phyloP scores from a whole-genome alignment of 2,329 filamentous ascomycete genomes.

The Talaromyces sp. region DNA sequence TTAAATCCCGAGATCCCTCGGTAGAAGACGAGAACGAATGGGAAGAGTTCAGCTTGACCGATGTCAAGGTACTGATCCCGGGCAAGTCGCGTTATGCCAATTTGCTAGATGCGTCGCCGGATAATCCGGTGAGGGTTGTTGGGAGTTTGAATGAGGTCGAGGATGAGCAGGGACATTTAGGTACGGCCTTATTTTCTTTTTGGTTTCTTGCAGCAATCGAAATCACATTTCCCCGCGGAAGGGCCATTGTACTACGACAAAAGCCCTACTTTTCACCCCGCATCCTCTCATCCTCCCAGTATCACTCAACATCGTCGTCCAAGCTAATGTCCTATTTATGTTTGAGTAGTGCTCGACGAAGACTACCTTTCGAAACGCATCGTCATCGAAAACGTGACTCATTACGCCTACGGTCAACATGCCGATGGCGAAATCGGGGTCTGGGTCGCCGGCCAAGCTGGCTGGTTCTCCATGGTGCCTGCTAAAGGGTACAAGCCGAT shows the following conservation, averaged over 20 bases:
- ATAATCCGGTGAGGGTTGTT: slow-evolving; percentile 54
- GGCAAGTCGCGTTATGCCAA: slow-evolving; percentile 51
- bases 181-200: slow-evolving; percentile 26
- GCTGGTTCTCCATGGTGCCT: slow-evolving; percentile 59
- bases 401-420: slow-evolving; percentile 50
- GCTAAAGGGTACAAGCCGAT: slow-evolving; percentile 50
- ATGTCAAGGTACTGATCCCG: slow-evolving; percentile 50
- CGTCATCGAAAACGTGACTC: slow-evolving; percentile 47
- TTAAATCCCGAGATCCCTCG: slow-evolving; percentile 43
- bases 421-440: slow-evolving; percentile 55
- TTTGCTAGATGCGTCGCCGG: slow-evolving; percentile 53
- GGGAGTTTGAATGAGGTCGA: slow-evolving; percentile 49
- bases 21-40: slow-evolving; percentile 53
- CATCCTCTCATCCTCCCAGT: background rate
- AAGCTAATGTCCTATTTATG: background rate
- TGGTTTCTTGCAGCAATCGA: background rate
- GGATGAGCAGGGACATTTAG: slow-evolving; percentile 41
- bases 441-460: slow-evolving; percentile 60
- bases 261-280: background rate
- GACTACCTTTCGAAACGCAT: slow-evolving; percentile 42
- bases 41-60: slow-evolving; percentile 56
- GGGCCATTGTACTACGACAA: background rate
- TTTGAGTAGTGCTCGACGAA: slow-evolving; percentile 34
- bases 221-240: slow-evolving; percentile 1
- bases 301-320: background rate